Conservation (phyloP, 2,329 filamentous ascomycete genomes). For the Cadophora luteo-olivacea region DNA sequence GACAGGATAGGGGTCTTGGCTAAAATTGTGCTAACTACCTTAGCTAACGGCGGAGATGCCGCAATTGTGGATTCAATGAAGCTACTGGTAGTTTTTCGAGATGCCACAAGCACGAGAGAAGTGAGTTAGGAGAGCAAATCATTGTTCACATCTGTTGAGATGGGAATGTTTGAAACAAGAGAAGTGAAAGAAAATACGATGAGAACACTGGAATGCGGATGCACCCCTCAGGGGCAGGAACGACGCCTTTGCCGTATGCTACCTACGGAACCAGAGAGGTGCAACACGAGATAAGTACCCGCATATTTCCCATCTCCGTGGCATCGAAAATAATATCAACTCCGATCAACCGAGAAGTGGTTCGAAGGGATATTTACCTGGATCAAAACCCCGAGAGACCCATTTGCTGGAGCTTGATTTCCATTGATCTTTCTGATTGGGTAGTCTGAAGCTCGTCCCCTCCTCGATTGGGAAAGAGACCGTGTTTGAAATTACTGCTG, state of each 20-base stretch:
- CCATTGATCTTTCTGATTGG: neutral
- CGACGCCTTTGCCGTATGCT: no score
- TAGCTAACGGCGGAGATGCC: constrained; percentile 5
- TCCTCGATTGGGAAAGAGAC: no score
- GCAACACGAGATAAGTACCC: neutral
- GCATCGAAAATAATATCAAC: neutral
- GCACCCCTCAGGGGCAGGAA: no score
- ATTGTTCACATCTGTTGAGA: neutral
- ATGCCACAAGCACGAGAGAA: neutral
- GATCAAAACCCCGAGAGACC: neutral
- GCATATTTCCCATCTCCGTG: neutral
- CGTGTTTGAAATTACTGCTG: no score
- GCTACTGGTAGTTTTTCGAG: neutral
- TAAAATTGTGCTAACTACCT: neutral
- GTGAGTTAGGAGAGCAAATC: neutral
- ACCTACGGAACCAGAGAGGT: no score
- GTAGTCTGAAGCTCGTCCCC: no score
- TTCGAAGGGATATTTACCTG: neutral
- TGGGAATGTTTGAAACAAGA: no score
- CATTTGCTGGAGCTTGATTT: neutral
- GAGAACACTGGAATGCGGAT: no score
- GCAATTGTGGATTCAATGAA: neutral
- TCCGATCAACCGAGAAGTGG: neutral
- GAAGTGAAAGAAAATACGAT: no score
- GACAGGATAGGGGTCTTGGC: constrained; percentile 2